phyloP scores from a whole-genome alignment of 202 grass and related monocot genomes.

The Dendrocalamus latiflorus region DNA sequence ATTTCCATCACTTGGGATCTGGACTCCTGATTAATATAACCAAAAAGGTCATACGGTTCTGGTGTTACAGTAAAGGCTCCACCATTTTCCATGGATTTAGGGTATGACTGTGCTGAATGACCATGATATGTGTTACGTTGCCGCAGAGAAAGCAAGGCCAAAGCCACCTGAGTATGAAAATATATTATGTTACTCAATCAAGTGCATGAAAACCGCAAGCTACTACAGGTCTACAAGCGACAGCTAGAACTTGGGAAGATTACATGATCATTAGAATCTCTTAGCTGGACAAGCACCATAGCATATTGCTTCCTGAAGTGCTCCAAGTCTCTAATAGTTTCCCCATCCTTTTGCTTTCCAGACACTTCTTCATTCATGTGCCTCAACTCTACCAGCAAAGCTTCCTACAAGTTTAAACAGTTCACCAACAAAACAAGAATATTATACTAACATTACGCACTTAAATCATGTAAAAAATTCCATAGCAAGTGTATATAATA shows the following conservation, averaged over 20 bases:
- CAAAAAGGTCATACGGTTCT: slow-evolving; percentile 41
- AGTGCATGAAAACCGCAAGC: slow-evolving; percentile 11
- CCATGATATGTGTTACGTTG: slow-evolving; percentile 86
- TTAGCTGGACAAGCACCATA: slow-evolving; percentile 93
- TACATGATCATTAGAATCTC: slow-evolving; percentile 97
- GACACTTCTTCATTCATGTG: slow-evolving; percentile 98
- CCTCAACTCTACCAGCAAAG: slow-evolving; percentile 85
- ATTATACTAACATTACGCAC: neutral
- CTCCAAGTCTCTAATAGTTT: slow-evolving; percentile 73
- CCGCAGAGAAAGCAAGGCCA: slow-evolving; percentile 72
- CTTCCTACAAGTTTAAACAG: slow-evolving; percentile 60
- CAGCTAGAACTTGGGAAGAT: neutral
- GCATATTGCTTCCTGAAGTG: slow-evolving; percentile 94
- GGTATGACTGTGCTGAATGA: slow-evolving; percentile 55
- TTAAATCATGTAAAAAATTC: slow-evolving; percentile 15
- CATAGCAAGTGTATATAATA: neutral
- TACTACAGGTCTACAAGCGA: slow-evolving; percentile 8
- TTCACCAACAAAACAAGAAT: neutral
- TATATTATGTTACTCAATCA: neutral
- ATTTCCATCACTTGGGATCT: slow-evolving; percentile 89
- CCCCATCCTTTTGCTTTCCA: slow-evolving; percentile 78
- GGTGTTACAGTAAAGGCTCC: slow-evolving; percentile 47
- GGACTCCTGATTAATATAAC: slow-evolving; percentile 67
- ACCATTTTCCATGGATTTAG: slow-evolving; percentile 58
- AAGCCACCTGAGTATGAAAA: slow-evolving; percentile 65